These are phyloP conservation scores for Leptosphaerulina australis DNA, from an alignment of 2,329 filamentous ascomycete genomes.

Conservation along the genomic window DNA sequence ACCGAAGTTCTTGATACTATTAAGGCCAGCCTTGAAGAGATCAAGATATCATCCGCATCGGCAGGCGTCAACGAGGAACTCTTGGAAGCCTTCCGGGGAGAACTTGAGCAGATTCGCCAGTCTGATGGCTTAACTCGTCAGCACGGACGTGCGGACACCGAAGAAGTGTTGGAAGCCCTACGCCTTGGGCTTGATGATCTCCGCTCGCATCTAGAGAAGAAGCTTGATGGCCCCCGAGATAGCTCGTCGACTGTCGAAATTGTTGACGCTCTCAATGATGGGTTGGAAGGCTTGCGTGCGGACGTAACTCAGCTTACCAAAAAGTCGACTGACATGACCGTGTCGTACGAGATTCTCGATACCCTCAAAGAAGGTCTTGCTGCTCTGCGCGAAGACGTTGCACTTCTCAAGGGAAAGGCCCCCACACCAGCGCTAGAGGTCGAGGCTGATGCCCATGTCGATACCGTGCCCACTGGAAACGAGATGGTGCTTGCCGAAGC, in stretches of 20 bases:
- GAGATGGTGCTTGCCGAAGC: conserved; percentile 59
- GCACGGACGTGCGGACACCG: conserved; percentile 52
- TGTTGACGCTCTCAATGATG: conserved; percentile 67
- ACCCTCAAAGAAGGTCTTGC: conserved; percentile 83
- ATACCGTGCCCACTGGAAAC: conserved; percentile 53
- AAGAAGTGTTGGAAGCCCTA: conserved; percentile 57
- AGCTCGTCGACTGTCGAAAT: conserved; percentile 63
- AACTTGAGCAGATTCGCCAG: conserved; percentile 56
- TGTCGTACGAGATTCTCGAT: conserved; percentile 88
- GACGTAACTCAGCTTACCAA: conserved; percentile 77
- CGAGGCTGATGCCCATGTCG: conserved; percentile 58
- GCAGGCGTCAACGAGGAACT: conserved; percentile 56
- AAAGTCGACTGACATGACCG: conserved; percentile 80
- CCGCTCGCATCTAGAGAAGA: conserved; percentile 57
- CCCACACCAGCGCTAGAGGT: conserved; percentile 35
- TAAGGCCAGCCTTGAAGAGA: conserved; percentile 47
- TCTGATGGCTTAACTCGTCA: conserved; percentile 50
- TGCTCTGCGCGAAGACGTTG: conserved; percentile 76
- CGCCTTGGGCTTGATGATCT: conserved; percentile 58
- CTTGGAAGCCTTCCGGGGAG: conserved; percentile 58
- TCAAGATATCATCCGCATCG: conserved; percentile 39
- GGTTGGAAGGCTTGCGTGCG: conserved; percentile 74
- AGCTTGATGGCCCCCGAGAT: conserved; percentile 59
- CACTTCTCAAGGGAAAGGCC: conserved; percentile 64
- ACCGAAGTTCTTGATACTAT: conserved; percentile 51